A percentile compares a stretch with the other conserved stretches of the same genome.
These are phyloP conservation scores for Oryza punctata DNA, from an alignment of 176 grass and related monocot genomes.

Conservation along the genomic window DNA sequence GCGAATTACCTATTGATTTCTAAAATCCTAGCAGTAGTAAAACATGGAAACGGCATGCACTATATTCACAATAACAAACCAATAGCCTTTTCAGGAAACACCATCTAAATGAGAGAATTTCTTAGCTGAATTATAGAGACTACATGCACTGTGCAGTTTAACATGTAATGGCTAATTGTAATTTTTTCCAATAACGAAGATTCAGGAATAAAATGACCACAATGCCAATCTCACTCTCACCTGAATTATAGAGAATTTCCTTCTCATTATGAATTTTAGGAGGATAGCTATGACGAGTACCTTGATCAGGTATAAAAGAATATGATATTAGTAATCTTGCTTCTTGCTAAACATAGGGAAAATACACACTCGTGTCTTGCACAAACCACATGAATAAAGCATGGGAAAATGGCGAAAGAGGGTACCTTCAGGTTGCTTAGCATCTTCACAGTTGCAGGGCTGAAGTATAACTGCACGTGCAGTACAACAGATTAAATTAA, in stretches of 20 bases:
- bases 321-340: conserved; percentile 27
- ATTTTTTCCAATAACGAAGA: conserved; percentile 12
- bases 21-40: conserved; percentile 14
- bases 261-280: conserved; percentile 88
- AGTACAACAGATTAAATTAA: conserved; percentile 23
- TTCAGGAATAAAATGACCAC: not conserved
- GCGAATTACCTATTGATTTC: conserved; percentile 7
- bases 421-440: conserved; percentile 96
- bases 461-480: conserved; percentile 88
- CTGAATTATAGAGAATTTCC: conserved; percentile 94
- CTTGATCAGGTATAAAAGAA: conserved; percentile 38
- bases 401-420: conserved; percentile 26
- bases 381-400: conserved; percentile 21
- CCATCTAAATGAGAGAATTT: not conserved
- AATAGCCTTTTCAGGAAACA: not conserved
- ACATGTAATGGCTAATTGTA: not conserved
- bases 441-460: conserved; percentile 99
- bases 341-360: conserved; percentile 24
- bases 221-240: conserved; percentile 43
- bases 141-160: not conserved
- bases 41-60: not conserved
- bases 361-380: not conserved
- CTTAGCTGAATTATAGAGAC: not conserved
- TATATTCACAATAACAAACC: not conserved
- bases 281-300: conserved; percentile 93